Base-by-base conservation (phyloP, 2,329 filamentous ascomycete species). In the Lecanicillium sp. region DNA sequence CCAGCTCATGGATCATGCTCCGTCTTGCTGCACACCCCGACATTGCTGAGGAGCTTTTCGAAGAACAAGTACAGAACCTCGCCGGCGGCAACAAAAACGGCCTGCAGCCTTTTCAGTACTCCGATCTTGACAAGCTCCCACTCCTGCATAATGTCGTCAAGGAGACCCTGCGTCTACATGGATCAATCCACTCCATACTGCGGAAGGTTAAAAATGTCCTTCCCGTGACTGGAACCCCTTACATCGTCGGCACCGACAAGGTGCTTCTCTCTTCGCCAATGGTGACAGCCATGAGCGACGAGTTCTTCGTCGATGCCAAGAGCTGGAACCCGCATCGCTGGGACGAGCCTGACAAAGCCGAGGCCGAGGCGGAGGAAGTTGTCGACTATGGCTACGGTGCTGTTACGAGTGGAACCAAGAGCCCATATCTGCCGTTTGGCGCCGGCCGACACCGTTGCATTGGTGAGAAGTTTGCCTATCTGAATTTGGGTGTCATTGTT, bases 1-100 rank as follows among this genome's bases (percentile, higher is more conserved):
- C 84, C n/a, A 81, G 81, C 56, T 76, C 83, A 8, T 91, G 86
- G 86, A 87, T 89, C 55, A 68, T 90, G 56, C 74, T 90, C 11
- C 83, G 81, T 41, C 75, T 91, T 3, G 86, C 87, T 9, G 77
- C 82, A 1, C 73, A 81, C 14, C 86, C 86, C 0, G 76, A 85
- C 21, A 77, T 90, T 48, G 68, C 79, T 43, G 83, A 89, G 54
- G 81, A 86, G 52, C 74, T 91, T 11, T 82, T 86, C 58, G 71
- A 79, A 52, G 84, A 88, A 56, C 84, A 87, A 56, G 62, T 77
- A 44, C 54, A 66, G 2, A 70, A 77, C 15, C 70, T 86, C 15
- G 78, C 78, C 4, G 21, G 46, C 3, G 24, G 17, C n/a, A 6
- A 53, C 2, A 37, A 36, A 17, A 64, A 68, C 9, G 63, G 72